A percentile compares a stretch with the other conserved stretches of the same genome.
phyloP scores from a whole-genome alignment of 306 rosid species.

The Citrullus amarus region DNA sequence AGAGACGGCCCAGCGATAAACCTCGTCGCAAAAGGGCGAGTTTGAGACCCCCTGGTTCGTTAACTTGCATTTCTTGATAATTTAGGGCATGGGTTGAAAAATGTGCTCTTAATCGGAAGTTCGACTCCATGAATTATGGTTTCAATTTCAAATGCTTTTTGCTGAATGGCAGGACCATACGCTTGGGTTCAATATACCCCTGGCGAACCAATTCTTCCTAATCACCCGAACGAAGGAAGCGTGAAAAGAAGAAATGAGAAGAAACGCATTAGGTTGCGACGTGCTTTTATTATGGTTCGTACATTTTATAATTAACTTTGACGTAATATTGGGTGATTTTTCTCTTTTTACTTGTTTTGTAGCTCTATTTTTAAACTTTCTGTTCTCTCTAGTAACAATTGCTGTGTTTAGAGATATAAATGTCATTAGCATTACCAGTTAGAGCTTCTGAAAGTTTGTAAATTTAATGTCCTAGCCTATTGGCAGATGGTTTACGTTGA shows the following conservation, averaged over 20 bases:
- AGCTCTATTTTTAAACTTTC: neutral
- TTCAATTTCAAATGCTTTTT: constrained; percentile 34
- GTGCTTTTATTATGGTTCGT: constrained; percentile 70
- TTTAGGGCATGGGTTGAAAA: neutral
- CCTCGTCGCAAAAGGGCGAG: constrained; percentile 68
- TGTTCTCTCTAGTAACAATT: neutral
- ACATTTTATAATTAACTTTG: neutral
- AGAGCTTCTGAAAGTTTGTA: neutral
- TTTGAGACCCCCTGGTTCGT: constrained; percentile 62
- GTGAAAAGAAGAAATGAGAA: constrained; percentile 83
- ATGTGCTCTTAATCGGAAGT: neutral
- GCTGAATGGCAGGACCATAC: constrained; percentile 50
- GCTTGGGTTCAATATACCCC: constrained; percentile 63
- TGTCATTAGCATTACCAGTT: neutral
- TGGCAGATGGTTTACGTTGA: neutral
- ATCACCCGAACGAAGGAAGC: constrained; percentile 78
- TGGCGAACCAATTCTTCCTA: constrained; percentile 62
- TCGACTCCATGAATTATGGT: neutral
- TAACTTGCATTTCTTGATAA: neutral
- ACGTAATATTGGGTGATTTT: neutral
- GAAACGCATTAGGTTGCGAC: constrained; percentile 70
- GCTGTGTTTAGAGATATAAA: neutral
- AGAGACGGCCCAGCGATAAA: constrained; percentile 55
- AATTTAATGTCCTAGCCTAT: neutral
- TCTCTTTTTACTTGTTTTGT: neutral